These are phyloP conservation scores for Podila minutissima DNA, from an alignment of 192 early-diverging fungal genomes.

Conservation along the genomic window DNA sequence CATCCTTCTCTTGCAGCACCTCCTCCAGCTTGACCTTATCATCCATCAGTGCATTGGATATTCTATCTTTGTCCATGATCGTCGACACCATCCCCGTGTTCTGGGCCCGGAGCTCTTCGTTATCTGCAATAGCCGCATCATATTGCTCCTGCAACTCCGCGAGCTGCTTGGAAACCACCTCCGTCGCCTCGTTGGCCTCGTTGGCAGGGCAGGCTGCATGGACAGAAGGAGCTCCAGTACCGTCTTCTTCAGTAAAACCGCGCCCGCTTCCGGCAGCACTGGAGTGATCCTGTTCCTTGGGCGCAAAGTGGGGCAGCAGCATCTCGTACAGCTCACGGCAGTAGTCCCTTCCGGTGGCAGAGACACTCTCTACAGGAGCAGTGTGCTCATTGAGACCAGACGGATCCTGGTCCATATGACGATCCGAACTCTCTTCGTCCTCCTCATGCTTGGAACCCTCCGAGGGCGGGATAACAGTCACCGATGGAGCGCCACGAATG, in stretches of 20 bases:
- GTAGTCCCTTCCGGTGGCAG: background rate
- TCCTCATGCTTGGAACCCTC: too few relatives aligned
- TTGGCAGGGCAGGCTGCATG: background rate
- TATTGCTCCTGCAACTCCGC: constrained; percentile 3
- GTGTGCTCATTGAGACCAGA: too few relatives aligned
- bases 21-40: background rate
- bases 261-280: too few relatives aligned
- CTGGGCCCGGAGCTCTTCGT: background rate
- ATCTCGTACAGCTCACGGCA: background rate
- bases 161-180: background rate
- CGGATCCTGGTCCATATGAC: too few relatives aligned
- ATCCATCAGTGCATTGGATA: background rate
- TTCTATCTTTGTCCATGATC: constrained; percentile 1
- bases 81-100: background rate
- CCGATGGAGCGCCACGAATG: too few relatives aligned
- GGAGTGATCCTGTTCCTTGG: background rate
- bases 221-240: background rate
- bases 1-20: background rate
- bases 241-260: too few relatives aligned
- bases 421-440: too few relatives aligned
- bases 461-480: too few relatives aligned
- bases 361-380: too few relatives aligned
- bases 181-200: background rate
- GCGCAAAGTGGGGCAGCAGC: background rate
- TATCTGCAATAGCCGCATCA: background rate